Base-by-base conservation (phyloP, 1,139 yeast genomes). In the Candida neerlandica region DNA sequence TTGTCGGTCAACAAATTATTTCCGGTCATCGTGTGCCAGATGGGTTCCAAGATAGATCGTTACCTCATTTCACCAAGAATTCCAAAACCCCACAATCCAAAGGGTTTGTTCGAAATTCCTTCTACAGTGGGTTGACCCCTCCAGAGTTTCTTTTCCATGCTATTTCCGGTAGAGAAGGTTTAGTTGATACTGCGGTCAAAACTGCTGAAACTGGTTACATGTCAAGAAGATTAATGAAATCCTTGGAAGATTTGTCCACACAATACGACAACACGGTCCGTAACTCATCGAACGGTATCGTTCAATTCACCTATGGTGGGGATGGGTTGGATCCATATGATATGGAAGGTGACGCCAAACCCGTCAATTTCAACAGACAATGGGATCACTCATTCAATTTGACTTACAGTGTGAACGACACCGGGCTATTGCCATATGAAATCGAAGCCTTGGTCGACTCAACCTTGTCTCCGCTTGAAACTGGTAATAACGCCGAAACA, bases 131-230 rank as follows among this genome's bases (percentile, higher is more conserved):
- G 9, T 77, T 95, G 57, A 81, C 94, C 5, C 99, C 99, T 4
- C 97, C 99, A 4, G 99, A 95, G 66, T 95, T 95, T 67, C 75
- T 95, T 58, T 95, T 94, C 80, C 99, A 95, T 67, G 98, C 99
- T 56, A 95, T 95, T 71, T 94, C 99, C 5, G 99, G 99, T 68
- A 89, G 99, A 78, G 99, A 95, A 78, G 99, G 99, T 69, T 78
- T 95, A 69, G 99, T 95, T 49, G 99, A 95, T 78, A 95, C 99
- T 14, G 99, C 98, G 6, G 99, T 95, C 50, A 95, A 95, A 67
- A 95, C 99, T 29, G 99, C 99, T 2, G 99, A 95, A 69, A 95
- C 99, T 6, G 99, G 99, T 67, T 95, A 95, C 70, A 95, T 94
- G 96, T 94, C 99, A 15, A 89, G 99, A 72, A 86, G 99, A 70